Percentiles rank a stretch among this genome's conserved stretches.
Evolutionary conservation across 306 rosid genomes (phyloP).

Genomic region (Comarum palustre): DNA sequence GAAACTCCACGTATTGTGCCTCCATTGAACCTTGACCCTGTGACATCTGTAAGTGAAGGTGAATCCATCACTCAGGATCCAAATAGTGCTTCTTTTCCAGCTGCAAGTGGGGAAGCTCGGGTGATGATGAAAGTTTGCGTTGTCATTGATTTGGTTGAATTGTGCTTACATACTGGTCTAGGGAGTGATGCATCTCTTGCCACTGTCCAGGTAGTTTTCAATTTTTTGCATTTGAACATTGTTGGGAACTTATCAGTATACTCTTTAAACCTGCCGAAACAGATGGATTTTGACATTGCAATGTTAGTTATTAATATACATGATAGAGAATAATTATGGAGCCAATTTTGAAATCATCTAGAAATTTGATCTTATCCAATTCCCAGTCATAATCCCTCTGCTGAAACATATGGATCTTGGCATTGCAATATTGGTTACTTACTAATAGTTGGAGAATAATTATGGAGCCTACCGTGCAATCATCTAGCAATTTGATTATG

Average conservation of each 20-base stretch:
- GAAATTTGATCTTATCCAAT: background rate
- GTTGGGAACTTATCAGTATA: background rate
- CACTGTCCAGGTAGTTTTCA: slow-evolving; percentile 69
- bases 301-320: background rate
- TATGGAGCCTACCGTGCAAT: background rate
- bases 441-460: background rate
- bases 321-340: background rate
- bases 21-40: slow-evolving; percentile 42
- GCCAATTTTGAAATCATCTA: background rate
- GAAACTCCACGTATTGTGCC: slow-evolving; percentile 72
- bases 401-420: background rate
- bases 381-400: background rate
- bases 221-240: background rate
- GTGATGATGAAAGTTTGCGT: slow-evolving; percentile 58
- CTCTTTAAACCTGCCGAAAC: background rate
- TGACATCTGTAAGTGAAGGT: slow-evolving; percentile 35
- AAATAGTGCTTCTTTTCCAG: slow-evolving; percentile 40
- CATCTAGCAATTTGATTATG: background rate
- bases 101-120: slow-evolving; percentile 41
- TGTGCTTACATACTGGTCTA: slow-evolving; percentile 69
- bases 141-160: slow-evolving; percentile 61
- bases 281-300: background rate
- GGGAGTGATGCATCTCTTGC: slow-evolving; percentile 79
- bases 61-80: slow-evolving; percentile 34
- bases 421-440: background rate